Evolutionary conservation across 2,329 filamentous ascomycete species (phyloP), one percentile per base, ranked within the genome.

Genomic region (Neoscytalidium dimidiatum): DNA sequence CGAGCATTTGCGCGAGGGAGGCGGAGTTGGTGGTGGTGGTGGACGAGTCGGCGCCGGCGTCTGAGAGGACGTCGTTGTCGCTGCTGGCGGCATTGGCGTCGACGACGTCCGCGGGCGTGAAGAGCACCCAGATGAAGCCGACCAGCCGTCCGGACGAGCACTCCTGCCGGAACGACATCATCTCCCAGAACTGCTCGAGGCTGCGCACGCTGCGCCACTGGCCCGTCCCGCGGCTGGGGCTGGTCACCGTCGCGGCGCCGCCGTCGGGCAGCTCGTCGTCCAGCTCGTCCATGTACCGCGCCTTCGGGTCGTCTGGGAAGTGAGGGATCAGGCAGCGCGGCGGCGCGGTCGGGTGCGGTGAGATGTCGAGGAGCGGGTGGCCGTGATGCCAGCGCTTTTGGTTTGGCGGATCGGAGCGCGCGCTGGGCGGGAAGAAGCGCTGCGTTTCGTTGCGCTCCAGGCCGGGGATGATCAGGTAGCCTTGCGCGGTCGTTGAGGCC

Each of bases 151-250:
- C 96, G 35, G 93, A 92, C 0, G 94, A 97, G 73, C 95, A 99
- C 74, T 99, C 95, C 75, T 98, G 95, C 64, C 95, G 85, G 74
- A 92, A 98, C 0, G 94, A 90, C 94, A 99, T 98, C 85, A 96
- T 91, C 67, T 99, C 95, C 95, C 95, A 99, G 73, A 99, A 99
- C 70, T 94, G 89, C n/a, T 94, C 91, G 44, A 99, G 80, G 0
- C 88, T 91, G 74, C 85, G 89, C 26, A 97, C 88, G 66, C 90
- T 93, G 74, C 88, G 91, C 95, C 95, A 99, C 64, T 86, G 84
- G 0, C 91, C 91, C 28, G 81, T 83, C 69, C 86, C 85, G 69
- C 85, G 79, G 31, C 74, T 77, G 11, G 76, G 76, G 62, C 76
- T 78, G 19, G 31, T 64, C 28, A 60, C 38, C 7, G 57, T 38